These are phyloP conservation scores for Prunella vulgaris DNA, from an alignment of 257 asterid genomes.

Conservation along the genomic window DNA sequence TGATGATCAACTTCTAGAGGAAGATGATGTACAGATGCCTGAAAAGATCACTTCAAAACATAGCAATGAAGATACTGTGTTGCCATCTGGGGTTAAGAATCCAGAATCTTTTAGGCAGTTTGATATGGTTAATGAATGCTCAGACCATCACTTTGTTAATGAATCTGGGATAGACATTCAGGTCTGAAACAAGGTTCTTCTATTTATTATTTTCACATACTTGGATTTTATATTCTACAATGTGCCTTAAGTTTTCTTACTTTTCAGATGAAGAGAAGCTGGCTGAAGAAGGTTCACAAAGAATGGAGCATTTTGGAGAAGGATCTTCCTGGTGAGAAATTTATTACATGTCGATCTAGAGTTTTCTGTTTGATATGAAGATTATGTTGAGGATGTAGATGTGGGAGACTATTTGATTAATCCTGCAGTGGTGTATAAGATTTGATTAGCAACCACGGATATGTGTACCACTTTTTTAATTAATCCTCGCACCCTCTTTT, in stretches of 20 bases:
- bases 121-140: constrained; percentile 75
- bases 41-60: constrained; percentile 29
- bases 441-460: not conserved
- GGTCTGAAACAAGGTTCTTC: constrained; percentile 32
- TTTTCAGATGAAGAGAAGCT: constrained; percentile 56
- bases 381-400: too few relatives aligned
- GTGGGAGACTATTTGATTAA: not conserved
- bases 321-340: constrained; percentile 83
- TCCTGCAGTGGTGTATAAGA: not conserved
- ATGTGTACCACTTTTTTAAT: too few relatives aligned
- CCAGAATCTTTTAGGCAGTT: constrained; percentile 48
- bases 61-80: constrained; percentile 25
- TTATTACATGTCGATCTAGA: not conserved
- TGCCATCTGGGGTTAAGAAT: constrained; percentile 37
- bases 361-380: not conserved
- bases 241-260: constrained; percentile 13
- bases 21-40: constrained; percentile 24
- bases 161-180: constrained; percentile 47
- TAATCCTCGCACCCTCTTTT: too few relatives aligned
- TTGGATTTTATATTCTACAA: not conserved
- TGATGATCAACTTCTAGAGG: constrained; percentile 20
- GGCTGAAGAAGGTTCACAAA: constrained; percentile 81
- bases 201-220: not conserved
- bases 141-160: constrained; percentile 75
- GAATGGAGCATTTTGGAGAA: constrained; percentile 89